phyloP scores from a whole-genome alignment of 148 eudicot genomes.

The Rhododendron henanense region DNA sequence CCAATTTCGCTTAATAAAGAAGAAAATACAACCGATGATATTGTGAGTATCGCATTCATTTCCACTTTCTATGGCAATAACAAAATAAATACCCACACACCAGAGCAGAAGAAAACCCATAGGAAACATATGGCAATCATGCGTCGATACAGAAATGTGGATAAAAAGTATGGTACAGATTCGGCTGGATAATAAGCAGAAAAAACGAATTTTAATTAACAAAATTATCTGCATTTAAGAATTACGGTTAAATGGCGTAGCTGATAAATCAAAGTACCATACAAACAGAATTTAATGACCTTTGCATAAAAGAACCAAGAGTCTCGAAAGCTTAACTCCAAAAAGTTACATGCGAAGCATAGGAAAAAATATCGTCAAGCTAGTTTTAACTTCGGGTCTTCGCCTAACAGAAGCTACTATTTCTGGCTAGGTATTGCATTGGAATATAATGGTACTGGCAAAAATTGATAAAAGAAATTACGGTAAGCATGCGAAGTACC shows the following conservation, averaged over 20 bases:
- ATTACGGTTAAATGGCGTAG: background rate
- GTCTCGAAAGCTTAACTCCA: background rate
- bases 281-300: background rate
- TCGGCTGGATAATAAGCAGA: background rate
- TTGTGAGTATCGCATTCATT: background rate
- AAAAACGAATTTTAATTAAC: too few species aligned
- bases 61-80: background rate
- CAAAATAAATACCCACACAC: background rate
- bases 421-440: background rate
- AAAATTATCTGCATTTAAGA: background rate
- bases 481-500: background rate
- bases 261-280: background rate
- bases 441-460: background rate
- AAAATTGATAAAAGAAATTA: background rate
- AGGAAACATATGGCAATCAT: background rate
- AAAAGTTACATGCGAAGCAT: background rate
- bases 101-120: background rate
- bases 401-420: background rate
- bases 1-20: background rate
- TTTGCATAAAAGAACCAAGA: background rate
- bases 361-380: background rate
- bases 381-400: background rate
- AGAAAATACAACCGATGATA: background rate
- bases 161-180: background rate
- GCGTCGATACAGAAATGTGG: background rate